These are phyloP conservation scores for Geotrichum carabidarum DNA, from an alignment of 1,139 yeast species.

Conservation along the genomic window DNA sequence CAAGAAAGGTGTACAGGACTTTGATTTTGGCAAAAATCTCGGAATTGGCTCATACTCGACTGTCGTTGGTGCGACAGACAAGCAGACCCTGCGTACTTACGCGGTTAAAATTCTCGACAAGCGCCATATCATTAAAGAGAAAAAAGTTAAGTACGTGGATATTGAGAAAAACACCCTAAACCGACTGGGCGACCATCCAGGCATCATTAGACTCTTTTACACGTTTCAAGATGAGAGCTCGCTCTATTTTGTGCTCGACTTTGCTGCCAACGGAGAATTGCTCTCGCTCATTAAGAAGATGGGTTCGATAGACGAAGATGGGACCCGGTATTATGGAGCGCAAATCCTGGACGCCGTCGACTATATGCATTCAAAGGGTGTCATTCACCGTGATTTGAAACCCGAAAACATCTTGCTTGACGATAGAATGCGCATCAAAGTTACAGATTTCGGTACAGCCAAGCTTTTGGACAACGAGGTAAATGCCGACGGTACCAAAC, in stretches of 20 bases:
- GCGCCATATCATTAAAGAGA: constrained; percentile 89
- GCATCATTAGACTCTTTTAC: constrained; percentile 80
- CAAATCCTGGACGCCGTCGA: constrained; percentile 84
- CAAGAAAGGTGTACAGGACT: constrained; percentile 64
- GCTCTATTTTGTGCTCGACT: constrained; percentile 85
- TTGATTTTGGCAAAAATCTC: constrained; percentile 74
- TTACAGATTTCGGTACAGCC: constrained; percentile 99
- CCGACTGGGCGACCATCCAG: constrained; percentile 77
- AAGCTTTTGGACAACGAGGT: constrained; percentile 60
- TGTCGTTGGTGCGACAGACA: constrained; percentile 80
- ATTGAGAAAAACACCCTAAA: constrained; percentile 92
- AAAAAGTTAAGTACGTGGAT: constrained; percentile 91
- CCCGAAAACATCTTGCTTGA: constrained; percentile 86
- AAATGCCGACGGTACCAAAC: constrained; percentile 24
- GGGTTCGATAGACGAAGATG: constrained; percentile 71
- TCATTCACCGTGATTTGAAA: constrained; percentile 88
- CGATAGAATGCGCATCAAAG: constrained; percentile 69
- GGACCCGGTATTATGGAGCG: constrained; percentile 65
- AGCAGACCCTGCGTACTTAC: constrained; percentile 63
- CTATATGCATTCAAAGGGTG: constrained; percentile 77
- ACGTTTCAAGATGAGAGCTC: constrained; percentile 91
- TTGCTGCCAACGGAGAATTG: constrained; percentile 89
- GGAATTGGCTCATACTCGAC: constrained; percentile 98
- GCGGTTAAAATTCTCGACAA: constrained; percentile 92
- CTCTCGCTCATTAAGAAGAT: constrained; percentile 66